Evolutionary conservation across 2,329 filamentous ascomycete species (phyloP), one percentile per base, ranked within the genome.

Genomic region (Pseudogymnoascus sp.): DNA sequence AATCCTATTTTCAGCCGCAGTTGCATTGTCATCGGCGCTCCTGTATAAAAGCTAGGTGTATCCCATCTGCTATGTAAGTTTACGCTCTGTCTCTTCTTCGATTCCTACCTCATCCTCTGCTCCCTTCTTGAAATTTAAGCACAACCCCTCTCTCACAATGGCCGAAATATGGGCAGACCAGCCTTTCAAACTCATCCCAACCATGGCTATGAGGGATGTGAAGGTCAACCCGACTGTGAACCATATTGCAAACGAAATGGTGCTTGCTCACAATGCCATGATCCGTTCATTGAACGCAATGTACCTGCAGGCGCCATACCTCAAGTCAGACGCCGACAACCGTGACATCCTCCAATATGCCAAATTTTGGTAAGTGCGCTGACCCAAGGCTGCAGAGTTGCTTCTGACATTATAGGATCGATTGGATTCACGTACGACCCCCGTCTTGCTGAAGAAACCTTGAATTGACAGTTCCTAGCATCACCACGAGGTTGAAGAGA

Each of bases 401-500:
- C 11, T 34, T 32, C 47, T 54, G 16, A 54, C 47, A 14, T 6
- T 3, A 54, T 32, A 54, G 47, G 47, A 54, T 54, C 5, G 28
- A 54, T 12, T 54, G 47, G 47, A 54, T 54, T 34, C 47, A 54
- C 47, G 47, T 54, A 34, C 5, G 16, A 6, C 9, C 25, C 47
- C 16, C 28, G 61, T 69, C 28, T 64, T 61, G 2, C 69, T 73
- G 38, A 65, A 66, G n/a, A 68, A 67, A 14, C 66, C 64, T 30
- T 73, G 70, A 69, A 65, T 63, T n/a, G 59, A 66, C 4, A 64
- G 73, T 14, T 30, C 78, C 2, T 63, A 73, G 34, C 65, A 71
- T 11, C 77, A 79, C 62, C 76, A 79, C 62, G 60, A 68, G 1
- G 60, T 64, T 0, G 76, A 79, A 62, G 77, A 79, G 59, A 64